Conservation (phyloP, 345 rosid species). For the Microcos paniculata region DNA sequence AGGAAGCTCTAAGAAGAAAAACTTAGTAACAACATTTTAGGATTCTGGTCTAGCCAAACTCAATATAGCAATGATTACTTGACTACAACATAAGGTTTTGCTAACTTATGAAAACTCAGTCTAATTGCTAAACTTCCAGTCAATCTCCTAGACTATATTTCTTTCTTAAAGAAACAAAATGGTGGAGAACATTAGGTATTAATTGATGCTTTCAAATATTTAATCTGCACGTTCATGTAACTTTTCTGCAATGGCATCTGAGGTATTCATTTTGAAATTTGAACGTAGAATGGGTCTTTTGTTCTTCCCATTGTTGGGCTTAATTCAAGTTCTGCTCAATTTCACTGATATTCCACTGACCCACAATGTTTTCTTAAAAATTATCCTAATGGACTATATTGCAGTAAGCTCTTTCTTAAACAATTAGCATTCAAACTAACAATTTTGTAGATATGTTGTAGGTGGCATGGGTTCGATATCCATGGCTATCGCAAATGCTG, state of each 20-base stretch:
- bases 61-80: not conserved
- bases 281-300: not conserved
- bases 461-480: slow-evolving; percentile 96
- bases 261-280: not conserved
- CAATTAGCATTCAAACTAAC: not conserved
- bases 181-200: not conserved
- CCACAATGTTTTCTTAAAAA: not conserved
- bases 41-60: not conserved
- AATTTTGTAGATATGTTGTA: slow-evolving; percentile 59
- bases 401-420: not conserved
- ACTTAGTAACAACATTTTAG: not conserved
- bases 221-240: not conserved
- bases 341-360: not conserved
- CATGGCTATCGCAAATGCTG: slow-evolving; percentile 67
- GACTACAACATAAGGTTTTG: not conserved
- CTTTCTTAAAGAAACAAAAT: not conserved
- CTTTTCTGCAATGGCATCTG: not conserved
- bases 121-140: not conserved
- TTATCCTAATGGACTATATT: not conserved
- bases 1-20: not conserved
- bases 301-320: not conserved
- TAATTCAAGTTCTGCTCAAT: not conserved
- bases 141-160: not conserved
- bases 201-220: too few relatives aligned
- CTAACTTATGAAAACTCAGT: not conserved